phyloP scores from a whole-genome alignment of 108 stramenopile species.

The Heterococcus sp. region DNA sequence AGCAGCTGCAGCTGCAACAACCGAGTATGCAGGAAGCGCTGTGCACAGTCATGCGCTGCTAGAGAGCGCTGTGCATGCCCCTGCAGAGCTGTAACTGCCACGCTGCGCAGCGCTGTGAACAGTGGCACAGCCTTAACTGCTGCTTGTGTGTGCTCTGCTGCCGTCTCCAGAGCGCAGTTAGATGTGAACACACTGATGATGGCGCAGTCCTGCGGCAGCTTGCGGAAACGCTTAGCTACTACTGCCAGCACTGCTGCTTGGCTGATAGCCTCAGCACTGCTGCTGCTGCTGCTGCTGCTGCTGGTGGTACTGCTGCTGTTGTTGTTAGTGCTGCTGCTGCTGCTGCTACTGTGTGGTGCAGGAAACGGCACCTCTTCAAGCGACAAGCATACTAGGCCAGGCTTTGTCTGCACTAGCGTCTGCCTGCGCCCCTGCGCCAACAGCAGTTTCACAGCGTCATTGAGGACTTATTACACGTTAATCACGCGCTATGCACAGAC shows the following conservation, averaged over 20 bases:
- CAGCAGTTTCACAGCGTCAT: too few species aligned
- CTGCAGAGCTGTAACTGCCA: neutral
- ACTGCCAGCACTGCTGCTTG: constrained; percentile 55
- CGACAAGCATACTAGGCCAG: constrained; percentile 63
- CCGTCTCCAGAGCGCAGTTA: constrained; percentile 1
- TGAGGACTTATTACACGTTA: too few species aligned
- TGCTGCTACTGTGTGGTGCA: constrained; percentile 44
- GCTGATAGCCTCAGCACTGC: neutral
- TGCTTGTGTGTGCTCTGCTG: constrained; percentile 22
- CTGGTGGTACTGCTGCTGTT: constrained; percentile 38
- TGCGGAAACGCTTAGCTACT: constrained; percentile 63
- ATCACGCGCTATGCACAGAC: too few species aligned
- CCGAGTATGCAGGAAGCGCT: neutral
- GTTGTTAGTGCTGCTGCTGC: neutral
- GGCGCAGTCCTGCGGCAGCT: constrained; percentile 47
- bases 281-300: neutral
- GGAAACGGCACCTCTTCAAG: constrained; percentile 67
- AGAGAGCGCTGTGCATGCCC: neutral
- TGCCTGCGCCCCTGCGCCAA: constrained; percentile 37
- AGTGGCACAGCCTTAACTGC: neutral
- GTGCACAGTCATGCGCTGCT: neutral
- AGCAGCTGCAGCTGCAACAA: too few species aligned
- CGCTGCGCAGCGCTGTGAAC: neutral
- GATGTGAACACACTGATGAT: constrained; percentile 1
- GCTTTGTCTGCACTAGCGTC: constrained; percentile 67